phyloP scores from a whole-genome alignment of 1,139 yeast species.

The Candida sanyaensis region DNA sequence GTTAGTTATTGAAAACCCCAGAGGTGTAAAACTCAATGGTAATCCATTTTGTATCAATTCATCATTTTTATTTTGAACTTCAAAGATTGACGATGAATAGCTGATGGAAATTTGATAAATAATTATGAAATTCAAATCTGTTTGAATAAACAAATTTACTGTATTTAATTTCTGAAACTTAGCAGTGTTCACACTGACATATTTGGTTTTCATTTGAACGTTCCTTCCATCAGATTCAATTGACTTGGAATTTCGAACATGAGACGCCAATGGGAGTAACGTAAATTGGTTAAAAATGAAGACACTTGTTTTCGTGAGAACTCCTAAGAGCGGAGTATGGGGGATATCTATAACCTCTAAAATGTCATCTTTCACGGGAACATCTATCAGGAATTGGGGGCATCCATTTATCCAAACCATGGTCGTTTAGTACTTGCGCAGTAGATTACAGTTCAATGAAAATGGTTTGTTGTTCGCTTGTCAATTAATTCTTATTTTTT shows the following conservation, averaged over 20 bases:
- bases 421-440: neutral
- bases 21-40: constrained; percentile 31
- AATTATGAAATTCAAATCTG: constrained; percentile 32
- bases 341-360: constrained; percentile 29
- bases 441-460: neutral
- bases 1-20: constrained; percentile 29
- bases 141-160: constrained; percentile 36
- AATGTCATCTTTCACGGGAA: constrained; percentile 22
- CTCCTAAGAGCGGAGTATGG: constrained; percentile 36
- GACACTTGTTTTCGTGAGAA: constrained; percentile 31
- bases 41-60: constrained; percentile 34
- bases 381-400: constrained; percentile 34
- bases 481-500: too few species aligned
- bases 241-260: constrained; percentile 32
- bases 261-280: constrained; percentile 36
- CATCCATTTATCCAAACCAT: constrained; percentile 26
- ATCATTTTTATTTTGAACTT: constrained; percentile 27
- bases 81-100: constrained; percentile 33
- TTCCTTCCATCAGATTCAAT: constrained; percentile 37
- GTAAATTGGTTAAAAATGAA: constrained; percentile 31
- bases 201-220: constrained; percentile 26
- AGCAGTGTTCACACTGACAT: constrained; percentile 27
- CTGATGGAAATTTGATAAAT: constrained; percentile 37
- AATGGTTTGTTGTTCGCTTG: neutral
- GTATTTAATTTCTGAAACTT: constrained; percentile 28